Evolutionary conservation across 2,329 filamentous ascomycete species (phyloP).

Genomic region (Colletotrichum sojae): DNA sequence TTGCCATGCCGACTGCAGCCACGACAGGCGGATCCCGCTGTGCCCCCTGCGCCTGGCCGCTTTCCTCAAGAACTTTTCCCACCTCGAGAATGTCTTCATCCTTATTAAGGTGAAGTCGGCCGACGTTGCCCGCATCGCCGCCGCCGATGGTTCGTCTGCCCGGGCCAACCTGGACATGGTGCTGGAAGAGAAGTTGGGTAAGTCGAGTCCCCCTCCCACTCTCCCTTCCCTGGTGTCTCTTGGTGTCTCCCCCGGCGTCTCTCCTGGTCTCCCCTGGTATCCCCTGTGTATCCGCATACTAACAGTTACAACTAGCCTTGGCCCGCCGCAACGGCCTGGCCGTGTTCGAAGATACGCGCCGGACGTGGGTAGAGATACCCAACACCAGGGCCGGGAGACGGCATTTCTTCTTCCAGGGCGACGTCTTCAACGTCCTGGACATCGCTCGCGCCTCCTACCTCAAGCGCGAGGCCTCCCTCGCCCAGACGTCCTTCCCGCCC

Average conservation of each 20-base stretch:
- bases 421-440: not conserved
- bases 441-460: not conserved
- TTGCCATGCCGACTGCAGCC: not conserved
- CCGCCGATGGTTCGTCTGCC: too few species aligned
- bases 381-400: not conserved
- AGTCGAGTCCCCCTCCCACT: too few species aligned
- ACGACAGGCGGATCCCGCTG: not conserved
- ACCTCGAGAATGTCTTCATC: constrained; percentile 10
- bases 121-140: not conserved
- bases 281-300: not conserved
- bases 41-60: not conserved
- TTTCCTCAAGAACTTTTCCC: constrained; percentile 4
- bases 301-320: not conserved
- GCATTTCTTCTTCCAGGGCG: not conserved
- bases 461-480: too few species aligned
- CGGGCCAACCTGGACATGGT: too few species aligned
- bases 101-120: not conserved
- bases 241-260: too few species aligned
- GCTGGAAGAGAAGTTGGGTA: too few species aligned
- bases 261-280: too few species aligned
- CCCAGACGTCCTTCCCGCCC: too few species aligned
- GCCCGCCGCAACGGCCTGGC: not conserved
- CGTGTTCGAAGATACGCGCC: not conserved
- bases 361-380: constrained; percentile 1
- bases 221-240: too few species aligned